Base-by-base conservation (phyloP, 148 eudicot species). In the Vaccinium darrowii region DNA sequence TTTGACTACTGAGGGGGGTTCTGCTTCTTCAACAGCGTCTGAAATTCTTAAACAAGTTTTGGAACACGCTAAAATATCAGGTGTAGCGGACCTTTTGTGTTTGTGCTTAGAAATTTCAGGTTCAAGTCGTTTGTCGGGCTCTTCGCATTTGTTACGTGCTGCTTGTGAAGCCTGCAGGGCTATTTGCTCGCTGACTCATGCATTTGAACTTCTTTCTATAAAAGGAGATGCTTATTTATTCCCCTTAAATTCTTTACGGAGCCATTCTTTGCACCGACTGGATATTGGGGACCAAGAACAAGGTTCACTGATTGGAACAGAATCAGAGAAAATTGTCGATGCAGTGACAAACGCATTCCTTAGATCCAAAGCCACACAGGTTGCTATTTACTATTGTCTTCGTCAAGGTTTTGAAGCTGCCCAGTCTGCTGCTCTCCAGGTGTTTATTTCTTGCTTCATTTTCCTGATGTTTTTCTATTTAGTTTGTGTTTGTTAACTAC, bases 81-180 rank as follows among this genome's bases (percentile, higher is more conserved):
- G 93, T 71, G 84, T 97, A 79, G 93, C 89, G 63, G 92, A 92
- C 84, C 89, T 89, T 77, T 85, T 97, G 54, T 91, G 93, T 83
- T 84, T 82, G 81, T 92, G 93, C 91, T 86, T 97, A 86, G 93
- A 90, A 82, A 90, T 90, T 50, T 94, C 94, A 51, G 98, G 99
- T 84, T 85, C 93, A 82, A 90, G 98, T 86, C 93, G 93, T 87
- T 91, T 94, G 81, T 94, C 98, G 51, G 96, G 98, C 84, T 97
- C 98, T 79, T 85, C 94, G 85, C 89, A 87, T 88, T 88, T 97
- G 82, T 90, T 93, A 86, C 93, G 96, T 84, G 96, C 93, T 91
- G 98, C 98, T 87, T 92, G 94, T 77, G 99, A 97, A 89, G 93
- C 94, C 51, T 97, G 96, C 84, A 91, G 86, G 92, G 95, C 95